Base-by-base conservation (phyloP, 331 rosid genomes). In the Acacia pycnantha region DNA sequence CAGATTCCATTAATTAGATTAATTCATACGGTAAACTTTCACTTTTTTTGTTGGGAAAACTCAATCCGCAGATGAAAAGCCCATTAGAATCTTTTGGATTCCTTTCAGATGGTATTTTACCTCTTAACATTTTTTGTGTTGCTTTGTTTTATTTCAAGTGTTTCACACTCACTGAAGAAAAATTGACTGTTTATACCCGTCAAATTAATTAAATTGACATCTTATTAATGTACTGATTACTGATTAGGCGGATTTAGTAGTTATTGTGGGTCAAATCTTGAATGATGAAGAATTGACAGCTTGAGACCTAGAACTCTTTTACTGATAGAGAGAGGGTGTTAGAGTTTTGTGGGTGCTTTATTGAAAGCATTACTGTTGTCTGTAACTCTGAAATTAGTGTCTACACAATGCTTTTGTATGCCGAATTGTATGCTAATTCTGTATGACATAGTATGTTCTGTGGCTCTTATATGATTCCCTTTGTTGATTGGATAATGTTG, bases 401-500 rank as follows among this genome's bases (percentile, higher is more conserved):
- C 65, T 47, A 22, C 18, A 50, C 9, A 8, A 58, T 69, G 46
- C 65, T 61, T 46, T 11, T 31, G 4, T 77, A 16, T 3, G n/a
- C 9, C 0, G 64, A 46, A 21, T 16, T 33, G 51, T 22, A 29
- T 61, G 56, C 27, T 70, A 24, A 73, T 64, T 62, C 70, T 37
- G 8, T 37, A 22, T 48, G 43, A 73, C 31, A 48, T 48, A 15
- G 53, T 53, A 48, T 73, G 56, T 74, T 31, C 27, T 62, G 40
- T 47, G 22, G 4, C 14, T 64, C 8, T 12, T 44, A 79, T 70
- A 26, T 26, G 43, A 24, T 54, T 53, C 70, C 70, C 18, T 68
- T 69, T 69, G 70, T 79, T 70, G 53, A 58, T 80, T 59, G 62
- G 51, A 8, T 31, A 46, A 58, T 80, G 73, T 72, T 44, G 21